phyloP scores from a whole-genome alignment of 2,329 filamentous ascomycete species.

The Coleophoma cylindrospora region DNA sequence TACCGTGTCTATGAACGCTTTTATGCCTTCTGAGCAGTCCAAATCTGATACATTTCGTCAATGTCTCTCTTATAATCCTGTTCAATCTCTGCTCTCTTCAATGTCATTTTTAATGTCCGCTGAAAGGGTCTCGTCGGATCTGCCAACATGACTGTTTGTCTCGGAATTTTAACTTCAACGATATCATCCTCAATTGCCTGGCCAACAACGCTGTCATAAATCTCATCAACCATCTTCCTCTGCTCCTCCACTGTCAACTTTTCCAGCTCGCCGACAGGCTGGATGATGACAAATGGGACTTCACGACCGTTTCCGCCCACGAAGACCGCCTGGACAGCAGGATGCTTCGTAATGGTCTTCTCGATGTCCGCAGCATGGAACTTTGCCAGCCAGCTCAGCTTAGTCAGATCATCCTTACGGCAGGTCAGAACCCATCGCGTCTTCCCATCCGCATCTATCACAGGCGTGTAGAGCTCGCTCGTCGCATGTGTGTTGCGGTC shows the following conservation, averaged over 20 bases:
- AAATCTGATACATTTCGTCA: neutral
- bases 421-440: neutral
- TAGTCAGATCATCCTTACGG: neutral
- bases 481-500: neutral
- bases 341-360: neutral
- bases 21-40: neutral
- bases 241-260: neutral
- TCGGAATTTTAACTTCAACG: neutral
- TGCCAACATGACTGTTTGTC: neutral
- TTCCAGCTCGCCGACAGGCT: neutral
- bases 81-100: neutral
- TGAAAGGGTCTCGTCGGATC: neutral
- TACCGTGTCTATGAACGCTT: too few species aligned
- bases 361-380: conserved; percentile 1
- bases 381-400: neutral
- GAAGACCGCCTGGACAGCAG: neutral
- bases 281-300: neutral
- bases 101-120: neutral
- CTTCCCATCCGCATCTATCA: neutral
- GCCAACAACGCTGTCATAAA: neutral
- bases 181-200: neutral
- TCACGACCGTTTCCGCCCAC: neutral
- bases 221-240: neutral
- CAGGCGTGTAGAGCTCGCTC: neutral
- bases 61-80: neutral